Evolutionary conservation across 352 stramenopile species (phyloP), one percentile per base, ranked within the genome.

Genomic region (Pythium brassicae): DNA sequence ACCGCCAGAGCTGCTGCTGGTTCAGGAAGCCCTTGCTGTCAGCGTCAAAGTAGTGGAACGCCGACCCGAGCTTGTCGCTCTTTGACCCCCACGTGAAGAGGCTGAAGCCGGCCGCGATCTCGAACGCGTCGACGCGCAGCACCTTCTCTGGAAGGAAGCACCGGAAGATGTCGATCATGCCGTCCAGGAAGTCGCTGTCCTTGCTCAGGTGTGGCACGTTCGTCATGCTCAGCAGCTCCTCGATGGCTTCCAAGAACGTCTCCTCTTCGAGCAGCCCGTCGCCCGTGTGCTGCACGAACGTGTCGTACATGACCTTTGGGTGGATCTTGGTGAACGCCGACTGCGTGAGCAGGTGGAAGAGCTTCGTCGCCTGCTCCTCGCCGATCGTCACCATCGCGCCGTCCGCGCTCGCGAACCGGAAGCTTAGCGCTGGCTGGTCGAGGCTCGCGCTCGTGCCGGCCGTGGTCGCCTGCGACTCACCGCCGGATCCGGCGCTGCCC

Each of bases 21-120:
- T 91, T 89, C 52, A 95, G 56, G 23, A 80, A 90, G 0, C 78
- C 82, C 27, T 91, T 91, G 62, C 79, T 83, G 35, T 95, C 85
- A 6, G 73, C 71, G 43, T 95, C 85, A 46, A 93, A 95, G 52
- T 87, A 95, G 58, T 95, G 81, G 49, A 95, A 95, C 0, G 83
- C 71, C 15, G 79, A 81, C n/a, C 70, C 66, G 8, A 95, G 62
- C 37, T 95, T 95, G 65, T 95, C 85, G 40, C 85, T 95, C 53
- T 95, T 95, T 7, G 85, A 93, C 1, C 85, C 85, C 70, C 76
- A 88, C 14, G 78, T 66, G 57, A 95, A 89, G 14, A 95, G 57
- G 46, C 78, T 91, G 39, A 93, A 93, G 0, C 81, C 85, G 7
- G 85, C 85, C 1, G 85, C 85, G 19, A 95, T 77, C 57, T 95